Conservation (phyloP, 805 yeast species). For the Citeromyces matritensis region DNA sequence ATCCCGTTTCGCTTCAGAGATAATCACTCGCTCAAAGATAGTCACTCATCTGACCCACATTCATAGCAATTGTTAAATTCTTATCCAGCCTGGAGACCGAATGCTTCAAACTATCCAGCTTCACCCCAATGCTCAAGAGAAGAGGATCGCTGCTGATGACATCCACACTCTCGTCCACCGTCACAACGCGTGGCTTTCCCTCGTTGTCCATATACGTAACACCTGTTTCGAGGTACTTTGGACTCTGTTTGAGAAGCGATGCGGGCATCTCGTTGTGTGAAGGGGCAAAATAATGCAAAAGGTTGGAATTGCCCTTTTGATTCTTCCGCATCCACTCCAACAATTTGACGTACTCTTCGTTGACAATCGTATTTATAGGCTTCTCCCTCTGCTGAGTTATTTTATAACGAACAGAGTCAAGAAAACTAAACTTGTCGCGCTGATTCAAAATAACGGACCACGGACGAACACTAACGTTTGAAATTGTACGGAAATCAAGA, state of each 20-base stretch:
- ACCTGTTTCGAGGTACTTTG: constrained; percentile 45
- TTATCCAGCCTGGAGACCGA: background rate
- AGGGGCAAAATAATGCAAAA: background rate
- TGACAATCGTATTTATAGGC: constrained; percentile 21
- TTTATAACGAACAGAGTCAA: constrained; percentile 41
- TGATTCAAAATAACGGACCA: constrained; percentile 40
- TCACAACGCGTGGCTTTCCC: constrained; percentile 29
- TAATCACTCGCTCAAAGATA: too few relatives aligned
- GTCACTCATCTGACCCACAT: too few relatives aligned
- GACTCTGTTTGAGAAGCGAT: constrained; percentile 20
- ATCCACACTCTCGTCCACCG: constrained; percentile 41
- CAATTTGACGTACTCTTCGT: constrained; percentile 20
- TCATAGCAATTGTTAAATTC: background rate
- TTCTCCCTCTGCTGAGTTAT: constrained; percentile 28
- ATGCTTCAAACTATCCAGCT: constrained; percentile 44
- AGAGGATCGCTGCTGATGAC: constrained; percentile 58
- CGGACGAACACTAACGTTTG: constrained; percentile 36
- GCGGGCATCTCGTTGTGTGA: constrained; percentile 8
- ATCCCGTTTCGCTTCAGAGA: too few relatives aligned
- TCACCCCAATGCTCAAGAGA: constrained; percentile 43
- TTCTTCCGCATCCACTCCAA: constrained; percentile 13
- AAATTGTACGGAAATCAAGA: constrained; percentile 39
- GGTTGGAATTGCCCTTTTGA: constrained; percentile 1
- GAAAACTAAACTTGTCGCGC: constrained; percentile 29
- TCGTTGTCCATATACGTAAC: constrained; percentile 34